These are phyloP conservation scores for Casaregolazyma lundiana DNA, from an alignment of 1,139 yeast genomes.

Conservation along the genomic window DNA sequence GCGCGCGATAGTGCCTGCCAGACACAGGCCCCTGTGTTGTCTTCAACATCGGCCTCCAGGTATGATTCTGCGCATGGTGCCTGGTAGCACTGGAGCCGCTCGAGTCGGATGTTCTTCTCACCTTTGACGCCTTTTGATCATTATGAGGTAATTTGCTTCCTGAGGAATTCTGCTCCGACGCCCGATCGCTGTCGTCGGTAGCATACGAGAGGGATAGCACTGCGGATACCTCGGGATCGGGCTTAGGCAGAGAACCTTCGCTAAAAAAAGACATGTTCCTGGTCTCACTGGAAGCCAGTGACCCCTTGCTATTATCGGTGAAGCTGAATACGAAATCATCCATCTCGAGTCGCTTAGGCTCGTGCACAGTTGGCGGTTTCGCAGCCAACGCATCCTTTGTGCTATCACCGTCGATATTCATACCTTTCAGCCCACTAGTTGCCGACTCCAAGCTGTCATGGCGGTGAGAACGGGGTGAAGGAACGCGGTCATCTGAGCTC, in stretches of 20 bases:
- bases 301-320: neutral
- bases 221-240: neutral
- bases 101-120: neutral
- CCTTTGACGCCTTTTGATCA: neutral
- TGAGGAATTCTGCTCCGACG: no score
- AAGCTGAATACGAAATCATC: neutral
- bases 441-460: no score
- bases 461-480: no score
- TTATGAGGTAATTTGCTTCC: neutral
- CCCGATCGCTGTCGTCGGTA: neutral
- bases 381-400: no score
- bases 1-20: constrained; percentile 1
- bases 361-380: neutral
- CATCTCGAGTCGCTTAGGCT: neutral
- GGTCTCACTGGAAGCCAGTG: neutral
- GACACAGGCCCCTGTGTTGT: constrained; percentile 1
- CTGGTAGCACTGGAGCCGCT: neutral
- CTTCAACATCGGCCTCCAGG: constrained; percentile 8
- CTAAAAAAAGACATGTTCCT: neutral
- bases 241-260: neutral
- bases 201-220: constrained; percentile 6
- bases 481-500: no score
- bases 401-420: no score
- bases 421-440: no score
- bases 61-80: neutral